Evolutionary conservation across 305 asterid genomes (phyloP), one percentile per base, ranked within the genome.

Genomic region (Solanum hybrid): DNA sequence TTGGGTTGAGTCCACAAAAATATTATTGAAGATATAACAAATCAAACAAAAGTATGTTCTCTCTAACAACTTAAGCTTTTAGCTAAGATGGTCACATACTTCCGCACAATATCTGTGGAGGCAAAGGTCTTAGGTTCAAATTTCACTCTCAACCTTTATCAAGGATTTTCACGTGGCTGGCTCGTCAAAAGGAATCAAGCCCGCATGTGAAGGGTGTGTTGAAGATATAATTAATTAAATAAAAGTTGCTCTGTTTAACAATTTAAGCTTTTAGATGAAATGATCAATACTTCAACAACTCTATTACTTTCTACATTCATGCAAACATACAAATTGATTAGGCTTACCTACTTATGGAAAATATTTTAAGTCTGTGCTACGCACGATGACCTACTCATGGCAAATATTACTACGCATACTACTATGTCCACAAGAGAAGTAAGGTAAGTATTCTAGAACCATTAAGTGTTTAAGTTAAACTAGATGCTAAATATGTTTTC

Each of bases 31-130:
- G 72, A 60, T 60, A 22, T 60, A 60, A 27, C 0, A 60, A 19
- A 60, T 22, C 0, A 60, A 19, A 3, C 11, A 19, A 60, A 19
- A 60, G 12, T 60, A 60, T 60, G 71, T 0, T 7, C 0, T 60
- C 26, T 60, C 26, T 19, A 60, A 60, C 71, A 45, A 45, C 22
- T 45, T 45, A 45, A 45, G 64, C 8, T 29, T 29, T 29, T 29
- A 29, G 31, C 31, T 29, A 29, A 29, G 31, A 29, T 29, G 31
- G 31, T 29, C 31, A 29, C 31, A 1, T 29, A 29, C 31, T 29
- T 29, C 31, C 31, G 2, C 31, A 3, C 2, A 60, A 0, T 60
- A 60, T 7, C 11, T 60, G 0, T 0, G 0, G 1, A 60, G 0
- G 2, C 5, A 60, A 60, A 60, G 26, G 71, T 60, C 0, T 60